Conservation (phyloP, 2,329 filamentous ascomycete species). For the Colletotrichum incanum region DNA sequence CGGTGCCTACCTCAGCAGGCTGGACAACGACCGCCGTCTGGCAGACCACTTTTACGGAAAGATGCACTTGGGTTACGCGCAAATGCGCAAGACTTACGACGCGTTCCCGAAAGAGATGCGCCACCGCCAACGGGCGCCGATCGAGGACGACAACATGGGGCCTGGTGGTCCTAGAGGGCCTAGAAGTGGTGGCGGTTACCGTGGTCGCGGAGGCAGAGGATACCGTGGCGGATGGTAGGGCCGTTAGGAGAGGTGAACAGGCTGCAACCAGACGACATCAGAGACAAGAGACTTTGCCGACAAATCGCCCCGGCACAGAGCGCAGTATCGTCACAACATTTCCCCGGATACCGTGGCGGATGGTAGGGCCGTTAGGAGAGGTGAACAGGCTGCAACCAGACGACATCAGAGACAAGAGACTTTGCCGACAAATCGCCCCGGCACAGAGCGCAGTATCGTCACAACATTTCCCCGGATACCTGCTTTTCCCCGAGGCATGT, state of each 20-base stretch:
- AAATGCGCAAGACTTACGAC: slow-evolving; percentile 96
- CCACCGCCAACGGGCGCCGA: slow-evolving; percentile 74
- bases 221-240: slow-evolving; percentile 65
- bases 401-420: neutral
- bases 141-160: slow-evolving; percentile 61
- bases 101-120: slow-evolving; percentile 90
- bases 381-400: neutral
- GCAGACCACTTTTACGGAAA: slow-evolving; percentile 99
- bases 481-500: neutral
- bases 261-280: neutral
- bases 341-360: slow-evolving; percentile 63
- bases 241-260: neutral
- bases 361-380: slow-evolving; percentile 56
- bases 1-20: slow-evolving; percentile 90
- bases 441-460: neutral
- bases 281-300: neutral
- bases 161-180: slow-evolving; percentile 67
- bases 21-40: slow-evolving; percentile 94
- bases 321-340: neutral
- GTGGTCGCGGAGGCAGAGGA: slow-evolving; percentile 66
- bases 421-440: neutral
- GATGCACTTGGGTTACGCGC: slow-evolving; percentile 98
- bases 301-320: neutral
- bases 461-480: neutral
- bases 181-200: slow-evolving; percentile 69